Percentiles rank a stretch among this genome's conserved stretches.
Evolutionary conservation across 768 basidiomycete genomes (phyloP).

Genomic region (Lyophyllum decastes): DNA sequence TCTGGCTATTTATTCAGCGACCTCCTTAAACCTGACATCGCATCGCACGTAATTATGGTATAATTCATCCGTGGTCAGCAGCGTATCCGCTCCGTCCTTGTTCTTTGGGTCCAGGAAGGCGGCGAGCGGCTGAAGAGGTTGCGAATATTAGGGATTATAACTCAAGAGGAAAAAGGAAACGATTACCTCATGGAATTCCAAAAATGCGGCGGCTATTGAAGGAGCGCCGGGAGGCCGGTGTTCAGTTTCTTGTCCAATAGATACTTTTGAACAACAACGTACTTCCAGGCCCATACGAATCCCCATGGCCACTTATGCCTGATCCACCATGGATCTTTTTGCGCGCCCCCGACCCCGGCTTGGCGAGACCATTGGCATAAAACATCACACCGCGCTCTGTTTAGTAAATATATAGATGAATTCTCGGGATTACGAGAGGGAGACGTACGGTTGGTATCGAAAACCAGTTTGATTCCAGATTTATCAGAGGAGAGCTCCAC

Average conservation of each 20-base stretch:
- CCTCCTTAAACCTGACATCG: slow-evolving; percentile 44
- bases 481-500: slow-evolving; percentile 56
- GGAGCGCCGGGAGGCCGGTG: slow-evolving; percentile 4
- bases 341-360: slow-evolving; percentile 49
- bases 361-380: slow-evolving; percentile 62
- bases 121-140: slow-evolving; percentile 49
- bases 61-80: slow-evolving; percentile 69
- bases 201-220: slow-evolving; percentile 56
- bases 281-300: slow-evolving; percentile 64
- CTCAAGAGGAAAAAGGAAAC: slow-evolving; percentile 4
- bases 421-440: not conserved
- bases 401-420: not conserved
- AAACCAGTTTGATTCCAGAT: slow-evolving; percentile 60
- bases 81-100: slow-evolving; percentile 60
- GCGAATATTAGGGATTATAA: not conserved
- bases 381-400: slow-evolving; percentile 77
- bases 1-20: not conserved
- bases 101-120: slow-evolving; percentile 64
- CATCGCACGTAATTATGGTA: slow-evolving; percentile 72
- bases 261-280: slow-evolving; percentile 22
- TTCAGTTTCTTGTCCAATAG: not conserved
- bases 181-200: slow-evolving; percentile 69
- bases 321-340: slow-evolving; percentile 79
- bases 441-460: slow-evolving; percentile 70
- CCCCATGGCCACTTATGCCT: slow-evolving; percentile 52